Base-by-base conservation (phyloP, 345 rosid genomes). In the Murraya koenigii region DNA sequence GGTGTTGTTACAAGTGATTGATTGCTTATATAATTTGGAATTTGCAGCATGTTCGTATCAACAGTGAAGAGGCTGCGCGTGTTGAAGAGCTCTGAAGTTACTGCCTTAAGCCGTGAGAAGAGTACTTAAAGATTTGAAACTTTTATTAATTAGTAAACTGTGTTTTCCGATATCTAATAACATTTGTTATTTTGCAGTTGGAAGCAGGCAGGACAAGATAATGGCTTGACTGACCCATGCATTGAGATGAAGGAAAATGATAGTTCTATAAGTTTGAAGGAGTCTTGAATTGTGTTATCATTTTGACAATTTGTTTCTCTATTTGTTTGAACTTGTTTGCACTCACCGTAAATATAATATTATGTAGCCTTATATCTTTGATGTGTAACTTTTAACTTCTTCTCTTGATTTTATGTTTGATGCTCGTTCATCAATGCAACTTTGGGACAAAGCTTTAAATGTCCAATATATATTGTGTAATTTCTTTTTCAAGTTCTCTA, bases 11-110 rank as follows among this genome's bases (percentile, higher is more conserved):
- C 26, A n/a, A 2, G 11, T 66, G 62, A 61, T 47, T 59, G 68
- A 22, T 13, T 32, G 26, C 22, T 75, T 66, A 13, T 11, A 17
- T 28, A 9, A 33, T 28, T 26, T 69, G 55, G 17, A 30, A 14
- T 38, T 80, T 75, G 84, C 91, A 96, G 99, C 83, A 94, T 94
- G 98, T 96, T 96, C 85, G 95, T 88, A 41, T 90, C 97, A 8
- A 88, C 94, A 0, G 98, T 91, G 80, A 96, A 89, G 91, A 91
- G 99, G 86, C 85, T 96, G 69, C 95, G 98, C 3, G 94, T 91
- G 75, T 82, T 94, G 87, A 96, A 91, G 88, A 92, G 87, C 88
- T 86, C 95, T 14, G 97, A 91, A 65, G 87, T 92, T 70, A 87
- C 93, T 64, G 84, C 85, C 0, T 66, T 86, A 39, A 82, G 80